Evolutionary conservation across 345 rosid genomes (phyloP), one percentile per base, ranked within the genome.

Genomic region (Anacardium occidentale): DNA sequence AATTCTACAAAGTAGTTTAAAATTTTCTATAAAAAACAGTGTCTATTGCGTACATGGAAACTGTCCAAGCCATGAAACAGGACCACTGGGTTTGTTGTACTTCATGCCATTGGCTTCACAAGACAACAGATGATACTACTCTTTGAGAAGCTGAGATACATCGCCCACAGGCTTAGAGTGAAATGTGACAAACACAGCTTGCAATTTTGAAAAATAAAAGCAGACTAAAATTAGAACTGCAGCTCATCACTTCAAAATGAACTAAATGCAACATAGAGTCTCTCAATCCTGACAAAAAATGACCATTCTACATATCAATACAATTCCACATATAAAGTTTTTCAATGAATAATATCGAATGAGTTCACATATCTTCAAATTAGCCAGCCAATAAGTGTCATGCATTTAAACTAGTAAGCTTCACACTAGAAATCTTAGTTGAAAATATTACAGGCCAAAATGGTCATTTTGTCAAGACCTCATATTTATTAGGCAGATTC

Each of bases 21-120:
- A 54, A 34, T 2, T 40, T 21, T 12, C 15, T 57, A n/a, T 66
- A 20, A 52, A 71, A 15, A 24, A 29, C n/a, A n/a, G 15, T 2
- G 24, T 66, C 74, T 21, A 42, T 21, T 12, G 52, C 24, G 34
- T 13, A 34, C 58, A 44, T 22, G 22, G 50, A 32, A 90, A 97
- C 98, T 92, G 86, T 94, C 99, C 78, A 94, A 94, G 37, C 98
- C 95, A 24, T 95, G 99, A 0, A 92, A 90, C 58, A 92, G 99
- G 74, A 95, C 92, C 78, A 90, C 81, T 0, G 94, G 97, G 75
- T 61, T 86, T 21, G 79, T 76, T 53, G 84, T 76, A 52, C 79
- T 87, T 79, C 72, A 77, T 42, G 74, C 50, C 64, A 74, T 13
- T 25, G 98, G 97, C 84, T 81, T 91, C 83, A 89, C 94, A 69